Conservation (phyloP, 2,329 filamentous ascomycete species). For the Fusarium floridanum region DNA sequence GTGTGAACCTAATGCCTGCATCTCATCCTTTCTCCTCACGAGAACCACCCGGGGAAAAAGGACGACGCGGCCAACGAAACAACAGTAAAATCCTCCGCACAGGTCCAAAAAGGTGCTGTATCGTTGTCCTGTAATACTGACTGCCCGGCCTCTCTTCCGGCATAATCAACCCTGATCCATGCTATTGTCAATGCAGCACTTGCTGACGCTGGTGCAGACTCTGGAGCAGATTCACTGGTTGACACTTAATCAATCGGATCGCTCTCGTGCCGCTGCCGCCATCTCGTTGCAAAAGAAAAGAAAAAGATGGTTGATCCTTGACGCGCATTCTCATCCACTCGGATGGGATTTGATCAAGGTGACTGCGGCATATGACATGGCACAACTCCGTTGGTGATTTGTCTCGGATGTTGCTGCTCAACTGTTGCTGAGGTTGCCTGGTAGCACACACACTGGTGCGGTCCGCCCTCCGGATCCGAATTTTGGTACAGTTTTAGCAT, state of each 20-base stretch:
- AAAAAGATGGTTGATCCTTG: background rate
- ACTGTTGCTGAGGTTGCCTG: background rate
- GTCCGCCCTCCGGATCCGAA: background rate
- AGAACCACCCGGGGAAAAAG: slow-evolving; percentile 32
- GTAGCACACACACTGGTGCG: background rate
- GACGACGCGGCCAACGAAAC: slow-evolving; percentile 24
- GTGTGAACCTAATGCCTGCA: background rate
- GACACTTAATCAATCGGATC: slow-evolving; percentile 4
- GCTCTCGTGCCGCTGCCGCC: background rate
- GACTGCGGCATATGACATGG: background rate
- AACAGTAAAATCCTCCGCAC: slow-evolving; percentile 25
- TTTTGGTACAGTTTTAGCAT: background rate
- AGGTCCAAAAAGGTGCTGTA: slow-evolving; percentile 6
- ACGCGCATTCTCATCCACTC: background rate
- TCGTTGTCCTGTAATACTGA: background rate
- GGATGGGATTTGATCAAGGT: background rate
- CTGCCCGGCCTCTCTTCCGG: slow-evolving; percentile 9
- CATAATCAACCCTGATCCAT: slow-evolving; percentile 17
- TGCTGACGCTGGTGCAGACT: slow-evolving; percentile 6
- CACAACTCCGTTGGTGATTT: background rate
- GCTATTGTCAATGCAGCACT: slow-evolving; percentile 15
- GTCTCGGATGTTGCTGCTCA: background rate
- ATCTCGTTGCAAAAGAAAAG: background rate
- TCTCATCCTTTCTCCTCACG: slow-evolving; percentile 33
- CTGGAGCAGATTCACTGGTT: slow-evolving; percentile 18